Percentiles rank a stretch among this genome's conserved stretches.
phyloP scores from a whole-genome alignment of 2,329 filamentous ascomycete genomes.

The Penicillium rolfsii region DNA sequence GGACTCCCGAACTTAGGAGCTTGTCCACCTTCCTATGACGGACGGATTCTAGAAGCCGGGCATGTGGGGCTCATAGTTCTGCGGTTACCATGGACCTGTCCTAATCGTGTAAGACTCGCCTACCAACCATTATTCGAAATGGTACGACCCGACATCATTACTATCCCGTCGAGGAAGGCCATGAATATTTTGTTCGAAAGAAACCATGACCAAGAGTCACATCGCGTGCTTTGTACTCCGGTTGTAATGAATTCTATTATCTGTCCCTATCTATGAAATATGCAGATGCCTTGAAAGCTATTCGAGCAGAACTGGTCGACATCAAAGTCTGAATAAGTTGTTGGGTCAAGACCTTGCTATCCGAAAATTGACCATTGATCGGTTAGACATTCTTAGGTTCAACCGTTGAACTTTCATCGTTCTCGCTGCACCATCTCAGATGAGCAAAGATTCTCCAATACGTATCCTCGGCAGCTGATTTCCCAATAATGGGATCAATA shows the following conservation, averaged over 20 bases:
- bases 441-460: not conserved
- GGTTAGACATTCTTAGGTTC: not conserved
- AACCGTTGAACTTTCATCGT: not conserved
- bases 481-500: not conserved
- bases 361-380: not conserved
- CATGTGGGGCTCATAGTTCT: not conserved
- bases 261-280: not conserved
- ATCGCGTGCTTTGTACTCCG: not conserved
- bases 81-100: not conserved
- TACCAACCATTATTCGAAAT: no score
- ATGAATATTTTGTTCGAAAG: no score
- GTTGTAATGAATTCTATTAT: not conserved
- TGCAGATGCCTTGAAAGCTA: not conserved
- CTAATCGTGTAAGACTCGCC: not conserved
- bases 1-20: no score
- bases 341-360: not conserved
- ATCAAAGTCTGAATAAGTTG: not conserved
- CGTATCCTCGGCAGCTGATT: not conserved
- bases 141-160: not conserved
- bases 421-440: not conserved
- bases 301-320: not conserved
- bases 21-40: slow-evolving; percentile 8
- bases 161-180: not conserved
- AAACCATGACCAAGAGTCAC: not conserved
- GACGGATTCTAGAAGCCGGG: not conserved